phyloP scores from a whole-genome alignment of 768 basidiomycete species.

The Auricularia heimuer region DNA sequence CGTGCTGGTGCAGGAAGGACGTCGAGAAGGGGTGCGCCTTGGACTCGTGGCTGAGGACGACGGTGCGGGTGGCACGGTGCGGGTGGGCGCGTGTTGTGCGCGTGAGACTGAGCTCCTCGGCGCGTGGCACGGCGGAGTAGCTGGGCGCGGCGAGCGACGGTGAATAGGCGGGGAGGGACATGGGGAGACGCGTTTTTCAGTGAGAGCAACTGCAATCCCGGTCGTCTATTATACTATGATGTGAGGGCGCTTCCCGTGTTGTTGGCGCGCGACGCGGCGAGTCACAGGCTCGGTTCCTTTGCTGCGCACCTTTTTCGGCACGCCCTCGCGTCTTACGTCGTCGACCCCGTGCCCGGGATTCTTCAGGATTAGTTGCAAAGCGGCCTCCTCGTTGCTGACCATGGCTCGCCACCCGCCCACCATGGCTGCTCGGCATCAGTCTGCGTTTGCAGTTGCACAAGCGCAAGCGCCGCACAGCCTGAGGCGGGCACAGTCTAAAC shows the following conservation, averaged over 20 bases:
- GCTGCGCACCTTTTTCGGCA: not conserved
- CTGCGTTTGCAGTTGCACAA: too few relatives aligned
- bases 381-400: too few relatives aligned
- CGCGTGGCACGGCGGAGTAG: slow-evolving; percentile 46
- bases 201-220: not conserved
- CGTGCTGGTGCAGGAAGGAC: slow-evolving; percentile 32
- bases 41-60: slow-evolving; percentile 31
- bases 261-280: not conserved
- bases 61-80: slow-evolving; percentile 21
- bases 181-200: not conserved
- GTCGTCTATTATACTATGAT: not conserved
- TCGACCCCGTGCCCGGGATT: not conserved
- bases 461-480: too few relatives aligned
- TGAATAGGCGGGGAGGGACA: slow-evolving; percentile 41
- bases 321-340: not conserved
- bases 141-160: slow-evolving; percentile 43
- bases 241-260: not conserved
- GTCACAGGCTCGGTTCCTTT: not conserved
- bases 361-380: too few relatives aligned
- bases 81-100: slow-evolving; percentile 26
- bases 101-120: slow-evolving; percentile 44
- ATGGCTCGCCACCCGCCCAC: too few relatives aligned
- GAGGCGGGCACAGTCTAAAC: too few relatives aligned
- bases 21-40: slow-evolving; percentile 28
- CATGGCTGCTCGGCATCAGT: too few relatives aligned